A percentile compares a stretch with the other conserved stretches of the same genome.
These are phyloP conservation scores for Plasmodium gonderi DNA, from an alignment of 169 alveolate genomes.

Conservation along the genomic window DNA sequence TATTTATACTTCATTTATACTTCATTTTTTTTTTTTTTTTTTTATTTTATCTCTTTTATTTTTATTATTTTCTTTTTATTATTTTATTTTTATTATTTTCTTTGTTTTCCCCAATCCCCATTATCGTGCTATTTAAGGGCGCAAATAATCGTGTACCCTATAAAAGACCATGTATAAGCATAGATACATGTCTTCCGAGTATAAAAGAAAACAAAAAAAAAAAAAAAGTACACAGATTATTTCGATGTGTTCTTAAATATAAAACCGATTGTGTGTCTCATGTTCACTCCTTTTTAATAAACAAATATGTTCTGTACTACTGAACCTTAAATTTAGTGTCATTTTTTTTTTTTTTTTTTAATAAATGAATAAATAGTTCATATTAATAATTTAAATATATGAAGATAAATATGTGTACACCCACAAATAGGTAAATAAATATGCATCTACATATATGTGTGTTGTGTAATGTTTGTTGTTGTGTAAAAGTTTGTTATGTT, in stretches of 20 bases:
- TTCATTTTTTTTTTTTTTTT: background rate
- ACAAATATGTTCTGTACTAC: background rate
- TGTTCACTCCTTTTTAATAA: background rate
- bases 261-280: background rate
- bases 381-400: constrained; percentile 49
- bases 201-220: too few relatives aligned
- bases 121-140: background rate
- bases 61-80: background rate
- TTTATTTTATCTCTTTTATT: background rate
- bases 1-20: too few relatives aligned
- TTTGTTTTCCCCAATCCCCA: too few relatives aligned
- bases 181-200: background rate
- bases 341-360: constrained; percentile 10
- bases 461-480: background rate
- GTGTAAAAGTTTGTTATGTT: background rate
- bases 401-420: constrained; percentile 6
- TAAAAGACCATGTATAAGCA: background rate
- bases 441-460: background rate
- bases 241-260: background rate
- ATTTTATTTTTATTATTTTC: background rate
- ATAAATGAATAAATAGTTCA: constrained; percentile 49
- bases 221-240: background rate
- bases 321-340: background rate
- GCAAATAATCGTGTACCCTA: background rate
- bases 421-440: background rate